A percentile compares a stretch with the other conserved stretches of the same genome.
phyloP scores from a whole-genome alignment of 225 moss, liverwort and hornwort genomes.

The Lunularia cruciata region DNA sequence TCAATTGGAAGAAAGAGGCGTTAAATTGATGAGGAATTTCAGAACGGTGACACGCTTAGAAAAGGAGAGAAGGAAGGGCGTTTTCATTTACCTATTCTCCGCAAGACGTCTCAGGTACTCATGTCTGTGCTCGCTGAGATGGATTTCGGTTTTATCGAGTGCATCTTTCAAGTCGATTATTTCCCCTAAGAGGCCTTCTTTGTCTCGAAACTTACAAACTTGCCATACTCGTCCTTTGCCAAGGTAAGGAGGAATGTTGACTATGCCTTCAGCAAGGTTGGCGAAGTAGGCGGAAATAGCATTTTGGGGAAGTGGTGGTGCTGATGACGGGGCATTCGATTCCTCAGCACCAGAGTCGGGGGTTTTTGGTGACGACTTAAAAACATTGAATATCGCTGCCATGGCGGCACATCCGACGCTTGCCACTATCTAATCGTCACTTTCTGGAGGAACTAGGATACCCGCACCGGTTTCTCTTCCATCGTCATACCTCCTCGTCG shows the following conservation, averaged over 20 bases:
- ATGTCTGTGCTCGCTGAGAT: constrained; percentile 19
- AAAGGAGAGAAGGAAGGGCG: too few relatives aligned
- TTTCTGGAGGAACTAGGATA: not conserved
- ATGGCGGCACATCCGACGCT: not conserved
- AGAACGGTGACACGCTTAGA: too few relatives aligned
- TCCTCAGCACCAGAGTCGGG: not conserved
- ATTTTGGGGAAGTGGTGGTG: not conserved
- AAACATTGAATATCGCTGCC: not conserved
- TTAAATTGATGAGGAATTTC: too few relatives aligned
- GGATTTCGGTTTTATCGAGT: not conserved
- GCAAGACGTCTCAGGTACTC: constrained; percentile 12
- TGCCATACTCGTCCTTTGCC: constrained; percentile 3
- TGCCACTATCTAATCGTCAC: not conserved
- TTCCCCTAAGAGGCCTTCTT: constrained; percentile 17
- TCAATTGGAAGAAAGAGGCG: too few relatives aligned
- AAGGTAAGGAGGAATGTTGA: constrained; percentile 11
- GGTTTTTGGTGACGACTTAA: not conserved
- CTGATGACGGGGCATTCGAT: too few relatives aligned
- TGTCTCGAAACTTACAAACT: constrained; percentile 18
- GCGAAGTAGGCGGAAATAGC: constrained; percentile 7
- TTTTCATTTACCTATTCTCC: constrained; percentile 26
- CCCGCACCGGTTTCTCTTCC: constrained; percentile 1
- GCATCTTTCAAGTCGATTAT: constrained; percentile 17
- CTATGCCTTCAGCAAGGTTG: constrained; percentile 11
- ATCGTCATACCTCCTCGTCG: constrained; percentile 18